Evolutionary conservation across 2,329 filamentous ascomycete genomes (phyloP), one percentile per base, ranked within the genome.

Genomic region (Cladophialophora carrionii): DNA sequence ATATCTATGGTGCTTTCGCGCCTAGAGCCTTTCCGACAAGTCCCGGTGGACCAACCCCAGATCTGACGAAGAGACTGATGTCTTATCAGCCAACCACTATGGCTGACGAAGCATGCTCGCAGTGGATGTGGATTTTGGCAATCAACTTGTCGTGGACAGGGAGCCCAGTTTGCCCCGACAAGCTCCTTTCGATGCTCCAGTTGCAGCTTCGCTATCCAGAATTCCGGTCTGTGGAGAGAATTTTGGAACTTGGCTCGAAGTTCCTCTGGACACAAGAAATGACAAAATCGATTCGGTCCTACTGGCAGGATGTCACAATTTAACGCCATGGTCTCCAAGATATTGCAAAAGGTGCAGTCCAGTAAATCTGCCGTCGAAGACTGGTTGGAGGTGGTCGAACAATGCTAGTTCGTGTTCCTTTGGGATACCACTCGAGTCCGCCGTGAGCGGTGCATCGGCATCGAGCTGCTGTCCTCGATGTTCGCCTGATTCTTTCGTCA

Each of bases 71-170:
- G 37, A 62, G 55, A 20, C 24, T 62, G 12, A 24, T 31, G 14
- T 20, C 34, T 17, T 55, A 62, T 32, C 22, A 26, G 17, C n/a
- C 48, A 7, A 43, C 34, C 5, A 54, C 59, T 20, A n/a, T 14
- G 17, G 51, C 51, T 12, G 49, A 62, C 20, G 22, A 24, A 10
- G 31, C 29, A 14, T 62, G 59, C 29, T 43, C 43, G 2, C 3
- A 34, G 22, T 62, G 59, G 59, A 62, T 62, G 59, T 55, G 31
- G 48, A 43, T 62, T 20, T 29, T 62, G 22, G 34, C 49, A 4
- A 43, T 55, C 49, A 51, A 62, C 34, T 32, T 51, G 49, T 62
- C 26, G 34, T 53, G 24, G 3, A 22, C 26, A 5, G 59, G 49
- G 17, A 37, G 24, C 7, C 29, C 17, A 17, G 22, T 55, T 20